Conservation (phyloP, 2,329 filamentous ascomycete genomes). For the Aspergillus sp. region DNA sequence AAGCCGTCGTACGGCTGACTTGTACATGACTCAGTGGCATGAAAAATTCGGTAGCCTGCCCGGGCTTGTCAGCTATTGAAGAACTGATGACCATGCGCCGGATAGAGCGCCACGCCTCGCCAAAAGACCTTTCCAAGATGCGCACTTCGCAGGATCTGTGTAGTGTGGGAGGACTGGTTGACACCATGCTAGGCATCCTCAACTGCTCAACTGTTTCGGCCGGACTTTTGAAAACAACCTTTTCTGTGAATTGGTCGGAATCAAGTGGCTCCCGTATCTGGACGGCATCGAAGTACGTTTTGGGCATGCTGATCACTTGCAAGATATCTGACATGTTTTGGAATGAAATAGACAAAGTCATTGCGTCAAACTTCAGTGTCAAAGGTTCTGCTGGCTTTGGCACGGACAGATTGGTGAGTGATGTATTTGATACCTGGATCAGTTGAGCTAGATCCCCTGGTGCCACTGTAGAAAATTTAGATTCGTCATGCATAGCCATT, state of each 20-base stretch:
- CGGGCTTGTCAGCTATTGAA: slow-evolving; percentile 29
- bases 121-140: slow-evolving; percentile 32
- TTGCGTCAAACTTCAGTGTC: slow-evolving; percentile 28
- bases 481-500: background rate
- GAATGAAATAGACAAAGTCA: slow-evolving; percentile 31
- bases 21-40: slow-evolving; percentile 35
- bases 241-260: slow-evolving; percentile 32
- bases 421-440: slow-evolving; percentile 21
- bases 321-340: slow-evolving; percentile 30
- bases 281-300: slow-evolving; percentile 35
- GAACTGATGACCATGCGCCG: slow-evolving; percentile 36
- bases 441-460: slow-evolving; percentile 26
- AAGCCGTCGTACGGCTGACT: slow-evolving; percentile 25
- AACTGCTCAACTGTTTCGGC: slow-evolving; percentile 34
- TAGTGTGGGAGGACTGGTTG: slow-evolving; percentile 28
- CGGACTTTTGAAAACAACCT: slow-evolving; percentile 30
- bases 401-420: slow-evolving; percentile 19
- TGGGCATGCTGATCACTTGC: slow-evolving; percentile 35
- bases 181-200: slow-evolving; percentile 32
- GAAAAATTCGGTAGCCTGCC: slow-evolving; percentile 32
- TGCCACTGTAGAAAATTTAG: slow-evolving; percentile 17
- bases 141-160: slow-evolving; percentile 34
- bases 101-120: slow-evolving; percentile 33
- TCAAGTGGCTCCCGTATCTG: slow-evolving; percentile 34
- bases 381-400: slow-evolving; percentile 29